These are phyloP conservation scores for Saccharomycopsis fodiens DNA, from an alignment of 805 yeast genomes.

Conservation along the genomic window DNA sequence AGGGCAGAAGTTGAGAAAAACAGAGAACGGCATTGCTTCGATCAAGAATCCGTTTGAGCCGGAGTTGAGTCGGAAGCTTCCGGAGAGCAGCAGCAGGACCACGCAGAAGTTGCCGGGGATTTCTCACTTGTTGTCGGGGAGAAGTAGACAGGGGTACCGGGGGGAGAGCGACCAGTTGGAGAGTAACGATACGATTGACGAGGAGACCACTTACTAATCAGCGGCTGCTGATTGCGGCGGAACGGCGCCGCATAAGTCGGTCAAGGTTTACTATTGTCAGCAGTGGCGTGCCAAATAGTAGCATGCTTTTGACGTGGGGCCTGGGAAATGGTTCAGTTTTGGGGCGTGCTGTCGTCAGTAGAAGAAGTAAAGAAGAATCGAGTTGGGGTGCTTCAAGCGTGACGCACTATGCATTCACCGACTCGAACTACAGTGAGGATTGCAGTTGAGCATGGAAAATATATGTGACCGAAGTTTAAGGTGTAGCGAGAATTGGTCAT, in stretches of 20 bases:
- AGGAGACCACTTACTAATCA: constrained; percentile 11
- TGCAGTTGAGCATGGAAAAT: too few species aligned
- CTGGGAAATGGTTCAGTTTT: too few species aligned
- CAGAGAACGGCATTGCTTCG: constrained; percentile 1
- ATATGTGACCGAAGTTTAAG: too few species aligned
- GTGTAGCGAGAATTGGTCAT: too few species aligned
- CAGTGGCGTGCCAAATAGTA: too few species aligned
- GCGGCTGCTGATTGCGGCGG: too few species aligned
- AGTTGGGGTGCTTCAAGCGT: too few species aligned
- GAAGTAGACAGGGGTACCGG: neutral
- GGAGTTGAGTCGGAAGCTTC: neutral
- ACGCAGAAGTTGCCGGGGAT: constrained; percentile 11
- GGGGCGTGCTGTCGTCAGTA: neutral
- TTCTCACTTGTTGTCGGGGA: constrained; percentile 8
- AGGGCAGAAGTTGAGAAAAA: constrained; percentile 8
- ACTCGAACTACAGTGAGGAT: too few species aligned
- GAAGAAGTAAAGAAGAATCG: neutral
- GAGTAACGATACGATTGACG: constrained; percentile 19
- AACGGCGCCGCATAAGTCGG: too few species aligned
- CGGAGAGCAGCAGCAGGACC: neutral
- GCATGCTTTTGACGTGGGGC: too few species aligned
- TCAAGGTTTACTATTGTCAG: too few species aligned
- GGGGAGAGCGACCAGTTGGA: constrained; percentile 12
- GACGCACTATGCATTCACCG: too few species aligned
- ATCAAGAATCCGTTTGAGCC: neutral